phyloP scores from a whole-genome alignment of 257 asterid genomes.

The Perilla frutescens region DNA sequence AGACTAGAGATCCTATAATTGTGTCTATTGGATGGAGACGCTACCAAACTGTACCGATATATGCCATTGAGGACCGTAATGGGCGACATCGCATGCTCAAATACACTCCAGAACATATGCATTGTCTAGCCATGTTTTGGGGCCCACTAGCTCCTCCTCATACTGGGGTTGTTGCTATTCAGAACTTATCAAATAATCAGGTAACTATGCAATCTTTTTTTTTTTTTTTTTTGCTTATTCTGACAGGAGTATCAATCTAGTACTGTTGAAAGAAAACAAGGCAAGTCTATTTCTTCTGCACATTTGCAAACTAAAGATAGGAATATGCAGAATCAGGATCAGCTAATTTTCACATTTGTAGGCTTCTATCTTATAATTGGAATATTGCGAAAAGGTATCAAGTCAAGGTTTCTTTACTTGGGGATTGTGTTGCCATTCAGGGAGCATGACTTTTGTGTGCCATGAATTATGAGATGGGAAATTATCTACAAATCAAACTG shows the following conservation, averaged over 20 bases:
- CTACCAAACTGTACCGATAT: slow-evolving; percentile 87
- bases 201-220: slow-evolving; percentile 40
- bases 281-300: not conserved
- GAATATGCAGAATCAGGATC: not conserved
- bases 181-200: slow-evolving; percentile 87
- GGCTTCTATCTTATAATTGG: not conserved
- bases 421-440: not conserved
- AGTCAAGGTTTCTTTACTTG: slow-evolving; percentile 10
- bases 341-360: too few species aligned
- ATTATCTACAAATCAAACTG: not conserved
- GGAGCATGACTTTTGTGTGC: slow-evolving; percentile 7
- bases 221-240: slow-evolving; percentile 17
- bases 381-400: not conserved
- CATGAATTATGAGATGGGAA: not conserved
- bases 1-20: slow-evolving; percentile 96
- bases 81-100: slow-evolving; percentile 97
- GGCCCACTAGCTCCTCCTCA: slow-evolving; percentile 99
- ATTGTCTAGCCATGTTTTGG: slow-evolving; percentile 98
- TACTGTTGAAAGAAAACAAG: not conserved
- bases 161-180: slow-evolving; percentile 92
- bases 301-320: not conserved
- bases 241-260: too few species aligned
- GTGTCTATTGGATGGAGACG: slow-evolving; percentile 99
- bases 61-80: slow-evolving; percentile 90
- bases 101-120: slow-evolving; percentile 99